phyloP scores from a whole-genome alignment of 2,329 filamentous ascomycete genomes.

The Podosphaera fusca region DNA sequence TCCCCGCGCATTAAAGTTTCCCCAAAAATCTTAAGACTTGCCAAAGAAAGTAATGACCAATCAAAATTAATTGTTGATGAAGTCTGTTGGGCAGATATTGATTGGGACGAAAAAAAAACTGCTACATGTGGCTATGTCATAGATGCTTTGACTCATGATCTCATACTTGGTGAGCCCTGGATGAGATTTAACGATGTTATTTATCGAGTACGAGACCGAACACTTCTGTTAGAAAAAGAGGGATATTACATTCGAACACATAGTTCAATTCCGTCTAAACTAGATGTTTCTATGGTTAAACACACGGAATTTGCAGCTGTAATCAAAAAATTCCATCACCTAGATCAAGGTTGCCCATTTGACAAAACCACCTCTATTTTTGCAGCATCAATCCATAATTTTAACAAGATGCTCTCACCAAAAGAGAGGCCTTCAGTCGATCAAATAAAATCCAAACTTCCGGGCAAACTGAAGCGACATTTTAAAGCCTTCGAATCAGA shows the following conservation, averaged over 20 bases:
- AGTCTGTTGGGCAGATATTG: neutral
- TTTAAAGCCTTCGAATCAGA: neutral
- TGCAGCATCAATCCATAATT: conserved; percentile 1
- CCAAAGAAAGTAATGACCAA: neutral
- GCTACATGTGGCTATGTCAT: neutral
- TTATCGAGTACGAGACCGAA: neutral
- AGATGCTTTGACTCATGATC: neutral
- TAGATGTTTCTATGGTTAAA: neutral
- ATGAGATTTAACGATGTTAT: neutral
- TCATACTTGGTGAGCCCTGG: neutral
- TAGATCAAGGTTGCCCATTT: neutral
- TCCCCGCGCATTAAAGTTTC: neutral
- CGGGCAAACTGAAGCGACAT: neutral
- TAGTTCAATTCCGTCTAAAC: neutral
- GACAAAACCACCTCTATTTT: neutral
- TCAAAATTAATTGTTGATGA: neutral
- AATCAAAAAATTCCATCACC: neutral
- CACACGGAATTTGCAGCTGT: neutral
- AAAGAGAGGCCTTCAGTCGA: neutral
- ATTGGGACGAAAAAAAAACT: neutral
- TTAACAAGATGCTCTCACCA: neutral
- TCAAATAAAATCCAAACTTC: neutral
- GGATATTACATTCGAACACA: neutral
- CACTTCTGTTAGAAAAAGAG: neutral
- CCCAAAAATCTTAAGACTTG: neutral